Percentiles rank a stretch among this genome's conserved stretches.
phyloP scores from a whole-genome alignment of 148 eudicot genomes.

The Nyssa sinensis region DNA sequence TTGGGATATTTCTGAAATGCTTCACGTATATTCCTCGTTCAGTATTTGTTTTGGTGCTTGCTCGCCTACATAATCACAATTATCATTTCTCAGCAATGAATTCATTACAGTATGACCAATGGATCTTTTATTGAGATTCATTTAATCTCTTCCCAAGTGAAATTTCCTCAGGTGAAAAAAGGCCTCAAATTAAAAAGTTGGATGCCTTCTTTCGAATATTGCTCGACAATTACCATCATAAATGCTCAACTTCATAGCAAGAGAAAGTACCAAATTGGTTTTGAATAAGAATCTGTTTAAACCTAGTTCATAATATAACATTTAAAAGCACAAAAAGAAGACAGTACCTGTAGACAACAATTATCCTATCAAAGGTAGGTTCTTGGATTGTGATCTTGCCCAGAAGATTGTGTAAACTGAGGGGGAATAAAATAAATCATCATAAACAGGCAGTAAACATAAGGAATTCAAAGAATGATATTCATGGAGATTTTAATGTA shows the following conservation, averaged over 20 bases:
- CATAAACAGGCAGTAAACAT: slow-evolving; percentile 29
- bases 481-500: slow-evolving; percentile 1
- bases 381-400: slow-evolving; percentile 87
- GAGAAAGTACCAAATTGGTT: neutral
- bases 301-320: neutral
- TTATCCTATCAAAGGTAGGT: slow-evolving; percentile 96
- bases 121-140: neutral
- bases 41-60: slow-evolving; percentile 49
- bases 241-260: neutral
- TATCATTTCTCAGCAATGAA: neutral
- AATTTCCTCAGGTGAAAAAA: neutral
- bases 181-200: neutral
- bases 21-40: slow-evolving; percentile 88
- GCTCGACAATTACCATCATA: neutral
- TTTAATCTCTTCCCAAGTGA: neutral
- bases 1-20: slow-evolving; percentile 94
- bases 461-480: neutral
- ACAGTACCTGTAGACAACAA: slow-evolving; percentile 88
- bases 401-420: slow-evolving; percentile 62
- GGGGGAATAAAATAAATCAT: slow-evolving; percentile 14
- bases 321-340: slow-evolving; percentile 1
- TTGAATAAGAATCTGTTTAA: too few relatives aligned
- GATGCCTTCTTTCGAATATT: neutral
- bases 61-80: slow-evolving; percentile 48
- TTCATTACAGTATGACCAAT: neutral